Base-by-base conservation (phyloP, 306 rosid genomes). In the Vigna reflexopilosa region DNA sequence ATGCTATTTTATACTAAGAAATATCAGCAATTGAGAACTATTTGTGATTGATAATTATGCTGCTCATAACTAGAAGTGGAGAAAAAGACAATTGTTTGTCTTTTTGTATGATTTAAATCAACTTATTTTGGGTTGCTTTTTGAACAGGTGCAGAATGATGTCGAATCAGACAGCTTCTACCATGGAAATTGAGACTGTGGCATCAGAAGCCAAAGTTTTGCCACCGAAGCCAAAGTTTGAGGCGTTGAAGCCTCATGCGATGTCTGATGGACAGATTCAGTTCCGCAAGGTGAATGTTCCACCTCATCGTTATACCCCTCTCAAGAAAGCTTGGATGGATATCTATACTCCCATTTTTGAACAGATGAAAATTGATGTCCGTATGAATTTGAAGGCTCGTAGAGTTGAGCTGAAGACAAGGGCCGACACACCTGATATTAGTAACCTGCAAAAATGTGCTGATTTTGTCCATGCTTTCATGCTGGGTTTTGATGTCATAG, bases 381-480 rank as follows among this genome's bases (percentile, higher is more conserved):
- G 95, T 0, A 93, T 93, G 97, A 91, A 93, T 75, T 82, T 89
- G 67, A 93, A 91, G 85, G 98, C 91, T 17, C 93, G 95, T 1
- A 93, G 88, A 79, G 97, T 93, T 54, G 97, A 93, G 77, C 52
- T 93, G 67, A 91, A 89, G 82, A 93, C 98, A 26, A 86, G 92
- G 83, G 36, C 13, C 6, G 97, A 93, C 81, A 93, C 98, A 42
- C 98, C 97, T 0, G 93, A 93, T 17, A 80, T 93, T 2, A 93
- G 95, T 82, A 87, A 93, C 79, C 81, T 93, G 40, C 95, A 93
- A 59, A 93, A 93, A 73, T 91, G 91, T 72, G 93, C 97, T 30
- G 98, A 93, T 86, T 93, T 93, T 81, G 97, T 91, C 16, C 98
- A 93, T 87, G 97, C 97, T 40, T 93, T 91, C 82, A 93, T 86